These are phyloP conservation scores for Scleroderma citrinum DNA, from an alignment of 768 basidiomycete genomes.

Conservation along the genomic window DNA sequence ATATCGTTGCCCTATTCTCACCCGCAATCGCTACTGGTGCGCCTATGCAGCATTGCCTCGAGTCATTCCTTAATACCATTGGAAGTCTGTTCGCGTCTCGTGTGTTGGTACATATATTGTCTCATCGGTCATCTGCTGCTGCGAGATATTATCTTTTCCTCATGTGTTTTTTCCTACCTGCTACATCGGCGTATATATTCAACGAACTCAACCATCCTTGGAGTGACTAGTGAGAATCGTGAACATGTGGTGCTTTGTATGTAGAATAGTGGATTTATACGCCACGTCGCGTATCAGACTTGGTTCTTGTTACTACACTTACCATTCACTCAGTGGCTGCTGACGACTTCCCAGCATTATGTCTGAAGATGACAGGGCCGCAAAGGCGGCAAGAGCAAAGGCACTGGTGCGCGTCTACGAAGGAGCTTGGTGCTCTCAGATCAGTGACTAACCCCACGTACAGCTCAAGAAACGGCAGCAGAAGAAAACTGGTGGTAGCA, in stretches of 20 bases:
- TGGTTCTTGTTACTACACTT: constrained; percentile 1
- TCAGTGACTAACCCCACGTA: constrained; percentile 2
- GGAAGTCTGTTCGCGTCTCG: constrained; percentile 32
- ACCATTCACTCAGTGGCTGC: neutral
- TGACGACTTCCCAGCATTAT: constrained; percentile 11
- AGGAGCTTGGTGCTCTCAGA: neutral
- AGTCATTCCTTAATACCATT: constrained; percentile 58
- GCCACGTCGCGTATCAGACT: constrained; percentile 5
- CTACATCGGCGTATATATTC: constrained; percentile 44
- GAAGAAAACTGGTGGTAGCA: constrained; percentile 49
- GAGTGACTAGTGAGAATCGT: neutral
- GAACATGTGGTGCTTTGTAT: constrained; percentile 3
- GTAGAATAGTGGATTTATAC: neutral
- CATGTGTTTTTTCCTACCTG: constrained; percentile 29
- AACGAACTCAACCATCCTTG: constrained; percentile 22
- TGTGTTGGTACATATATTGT: constrained; percentile 34
- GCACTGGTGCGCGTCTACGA: constrained; percentile 53
- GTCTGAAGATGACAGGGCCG: constrained; percentile 73
- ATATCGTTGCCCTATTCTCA: constrained; percentile 51
- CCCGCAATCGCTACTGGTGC: constrained; percentile 35
- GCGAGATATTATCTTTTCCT: constrained; percentile 27
- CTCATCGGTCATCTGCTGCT: constrained; percentile 27
- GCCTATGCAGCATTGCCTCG: constrained; percentile 41
- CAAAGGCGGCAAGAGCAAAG: constrained; percentile 78
- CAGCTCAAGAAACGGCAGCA: constrained; percentile 82